phyloP scores from a whole-genome alignment of 1,139 yeast species.

The Fermentozyma sake region DNA sequence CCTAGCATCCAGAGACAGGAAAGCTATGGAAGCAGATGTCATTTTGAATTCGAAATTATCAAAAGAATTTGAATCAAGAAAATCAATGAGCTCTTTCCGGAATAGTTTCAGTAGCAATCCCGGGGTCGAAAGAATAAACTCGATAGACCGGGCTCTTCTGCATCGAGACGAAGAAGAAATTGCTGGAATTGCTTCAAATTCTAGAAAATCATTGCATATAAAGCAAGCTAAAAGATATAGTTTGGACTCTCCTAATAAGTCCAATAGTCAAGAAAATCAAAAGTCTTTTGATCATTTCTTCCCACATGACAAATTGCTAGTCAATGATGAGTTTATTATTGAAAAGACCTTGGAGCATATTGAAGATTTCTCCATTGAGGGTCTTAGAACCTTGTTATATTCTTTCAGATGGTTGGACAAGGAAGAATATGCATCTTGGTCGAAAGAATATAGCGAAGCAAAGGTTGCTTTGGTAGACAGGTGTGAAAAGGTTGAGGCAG shows the following conservation, averaged over 20 bases:
- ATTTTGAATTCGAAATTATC: constrained; percentile 51
- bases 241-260: constrained; percentile 15
- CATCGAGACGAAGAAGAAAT: constrained; percentile 53
- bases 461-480: constrained; percentile 72
- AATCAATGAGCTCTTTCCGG: constrained; percentile 28
- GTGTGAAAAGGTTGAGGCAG: constrained; percentile 57
- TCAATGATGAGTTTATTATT: constrained; percentile 73
- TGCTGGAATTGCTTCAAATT: constrained; percentile 52
- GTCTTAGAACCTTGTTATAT: constrained; percentile 83
- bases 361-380: constrained; percentile 93
- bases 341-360: constrained; percentile 86
- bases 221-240: constrained; percentile 59
- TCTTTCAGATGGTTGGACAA: constrained; percentile 69
- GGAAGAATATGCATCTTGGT: constrained; percentile 64
- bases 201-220: constrained; percentile 60
- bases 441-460: constrained; percentile 63
- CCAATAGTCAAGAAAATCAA: not conserved
- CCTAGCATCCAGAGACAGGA: constrained; percentile 57
- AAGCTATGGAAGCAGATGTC: constrained; percentile 75
- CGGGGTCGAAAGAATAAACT: constrained; percentile 21
- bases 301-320: constrained; percentile 59
- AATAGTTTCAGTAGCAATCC: constrained; percentile 18
- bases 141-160: constrained; percentile 56
- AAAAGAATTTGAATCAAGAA: constrained; percentile 25
- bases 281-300: constrained; percentile 14